Conservation (phyloP, 2,329 filamentous ascomycete genomes). For the Clonostachys rosea region DNA sequence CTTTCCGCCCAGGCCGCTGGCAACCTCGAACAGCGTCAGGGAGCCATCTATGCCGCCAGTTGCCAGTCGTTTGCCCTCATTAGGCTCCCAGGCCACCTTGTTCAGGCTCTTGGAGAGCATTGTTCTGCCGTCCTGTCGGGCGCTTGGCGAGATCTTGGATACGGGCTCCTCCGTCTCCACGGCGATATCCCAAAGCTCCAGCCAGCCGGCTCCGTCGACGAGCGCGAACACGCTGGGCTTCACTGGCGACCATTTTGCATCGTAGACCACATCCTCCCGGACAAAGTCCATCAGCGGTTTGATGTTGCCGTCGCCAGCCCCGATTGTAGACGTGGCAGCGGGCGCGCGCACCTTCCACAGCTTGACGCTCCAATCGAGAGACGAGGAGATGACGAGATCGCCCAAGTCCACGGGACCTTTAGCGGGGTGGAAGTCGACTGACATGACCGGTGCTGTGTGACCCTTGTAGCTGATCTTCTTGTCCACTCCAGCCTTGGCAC, state of each 20-base stretch:
- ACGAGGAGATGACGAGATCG: slow-evolving; percentile 87
- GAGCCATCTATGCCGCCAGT: slow-evolving; percentile 90
- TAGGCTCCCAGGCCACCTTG: slow-evolving; percentile 89
- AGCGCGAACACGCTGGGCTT: slow-evolving; percentile 93
- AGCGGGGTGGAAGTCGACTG: slow-evolving; percentile 89
- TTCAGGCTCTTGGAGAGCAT: slow-evolving; percentile 85
- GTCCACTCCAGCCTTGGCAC: slow-evolving; percentile 94
- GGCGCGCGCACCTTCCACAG: slow-evolving; percentile 90
- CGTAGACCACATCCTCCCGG: slow-evolving; percentile 94
- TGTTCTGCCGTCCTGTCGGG: slow-evolving; percentile 58
- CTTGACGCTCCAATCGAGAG: slow-evolving; percentile 95
- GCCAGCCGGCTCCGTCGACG: slow-evolving; percentile 85
- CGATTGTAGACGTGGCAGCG: slow-evolving; percentile 62
- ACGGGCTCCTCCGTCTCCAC: slow-evolving; percentile 90
- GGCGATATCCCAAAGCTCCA: slow-evolving; percentile 95
- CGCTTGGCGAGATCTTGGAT: slow-evolving; percentile 69
- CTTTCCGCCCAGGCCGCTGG: slow-evolving; percentile 74
- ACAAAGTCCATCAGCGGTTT: slow-evolving; percentile 82
- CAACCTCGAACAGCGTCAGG: slow-evolving; percentile 90
- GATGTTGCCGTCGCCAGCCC: slow-evolving; percentile 47
- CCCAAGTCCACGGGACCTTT: slow-evolving; percentile 90
- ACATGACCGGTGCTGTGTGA: slow-evolving; percentile 93
- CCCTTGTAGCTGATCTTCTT: slow-evolving; percentile 82
- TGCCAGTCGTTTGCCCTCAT: slow-evolving; percentile 80
- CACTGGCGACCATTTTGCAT: slow-evolving; percentile 90